These are phyloP conservation scores for Cutaneotrichosporon dermatis DNA, from an alignment of 1,284 basidiomycete genomes.

Conservation along the genomic window DNA sequence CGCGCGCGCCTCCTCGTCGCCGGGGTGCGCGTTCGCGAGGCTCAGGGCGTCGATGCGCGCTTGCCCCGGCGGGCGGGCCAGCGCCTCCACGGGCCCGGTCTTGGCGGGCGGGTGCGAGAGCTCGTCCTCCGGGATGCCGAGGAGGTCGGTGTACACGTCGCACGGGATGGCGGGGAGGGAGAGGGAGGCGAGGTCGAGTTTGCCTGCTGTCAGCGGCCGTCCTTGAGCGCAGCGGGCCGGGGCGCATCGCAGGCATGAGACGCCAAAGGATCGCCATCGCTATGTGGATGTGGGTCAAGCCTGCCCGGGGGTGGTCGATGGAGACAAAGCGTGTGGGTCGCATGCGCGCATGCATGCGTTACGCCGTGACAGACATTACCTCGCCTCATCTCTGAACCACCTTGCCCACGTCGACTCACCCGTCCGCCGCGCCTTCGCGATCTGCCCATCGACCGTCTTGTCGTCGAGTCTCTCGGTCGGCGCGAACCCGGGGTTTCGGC, in stretches of 20 bases:
- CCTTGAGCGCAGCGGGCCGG: not conserved
- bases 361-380: too few relatives aligned
- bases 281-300: too few relatives aligned
- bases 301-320: too few relatives aligned
- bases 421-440: conserved; percentile 31
- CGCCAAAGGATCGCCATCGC: too few relatives aligned
- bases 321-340: too few relatives aligned
- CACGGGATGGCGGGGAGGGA: conserved; percentile 32
- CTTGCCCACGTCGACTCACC: conserved; percentile 25
- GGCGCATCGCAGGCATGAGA: too few relatives aligned
- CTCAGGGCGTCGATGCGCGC: conserved; percentile 11
- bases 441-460: conserved; percentile 28
- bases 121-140: conserved; percentile 33
- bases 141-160: conserved; percentile 40
- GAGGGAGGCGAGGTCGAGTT: conserved; percentile 41
- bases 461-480: conserved; percentile 26
- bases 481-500: not conserved
- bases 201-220: conserved; percentile 25
- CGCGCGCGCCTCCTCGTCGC: conserved; percentile 13
- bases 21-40: not conserved
- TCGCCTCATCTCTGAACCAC: too few relatives aligned
- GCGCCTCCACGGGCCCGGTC: not conserved
- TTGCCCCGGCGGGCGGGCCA: not conserved
- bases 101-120: conserved; percentile 27
- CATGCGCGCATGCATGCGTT: too few relatives aligned